Evolutionary conservation across 1,139 yeast species (phyloP), one percentile per base, ranked within the genome.

Genomic region (Yueomyces sp.): DNA sequence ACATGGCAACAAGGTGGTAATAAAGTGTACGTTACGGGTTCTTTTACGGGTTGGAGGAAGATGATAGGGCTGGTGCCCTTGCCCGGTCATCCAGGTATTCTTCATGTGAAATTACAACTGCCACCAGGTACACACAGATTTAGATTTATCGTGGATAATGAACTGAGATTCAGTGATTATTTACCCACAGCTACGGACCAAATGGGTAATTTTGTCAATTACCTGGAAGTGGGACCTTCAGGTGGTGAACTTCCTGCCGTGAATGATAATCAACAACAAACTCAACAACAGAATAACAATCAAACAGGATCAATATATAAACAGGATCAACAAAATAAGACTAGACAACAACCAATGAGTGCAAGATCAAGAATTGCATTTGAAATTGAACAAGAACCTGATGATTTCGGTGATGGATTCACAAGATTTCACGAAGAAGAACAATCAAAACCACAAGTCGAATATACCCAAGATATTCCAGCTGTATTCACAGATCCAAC

Each of bases 151-250:
- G 95, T 91, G 40, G 96, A 91, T 60, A 89, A 89, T 59, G 98
- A 91, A 62, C 78, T 89, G 56, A 68, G 95, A 50, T 91, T 93
- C 51, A 80, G 93, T 46, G 95, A 87, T 57, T 82, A 75, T 56
- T 70, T 91, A 51, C 96, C 96, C 12, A 89, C 97, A 0, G 97
- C 99, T 5, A 91, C 99, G 0, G 99, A 91, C 62, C 95, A 91
- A 49, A 89, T 89, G 74, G 99, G 99, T 42, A 89, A 91, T 51
- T 83, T 91, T 56, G 94, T 93, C 56, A 87, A 93, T 62, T 94
- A 94, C 72, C 78, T 89, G 50, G 91, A 82, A 60, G 72, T 61
- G 63, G 75, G 70, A 1, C 77, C 70, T 35, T 30, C 30, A 28
- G 3, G 63, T 60, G 38, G 51, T 55, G 11, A 49, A 28, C 4